Conservation (phyloP, 2,329 filamentous ascomycete genomes). For the Alternaria sp. region DNA sequence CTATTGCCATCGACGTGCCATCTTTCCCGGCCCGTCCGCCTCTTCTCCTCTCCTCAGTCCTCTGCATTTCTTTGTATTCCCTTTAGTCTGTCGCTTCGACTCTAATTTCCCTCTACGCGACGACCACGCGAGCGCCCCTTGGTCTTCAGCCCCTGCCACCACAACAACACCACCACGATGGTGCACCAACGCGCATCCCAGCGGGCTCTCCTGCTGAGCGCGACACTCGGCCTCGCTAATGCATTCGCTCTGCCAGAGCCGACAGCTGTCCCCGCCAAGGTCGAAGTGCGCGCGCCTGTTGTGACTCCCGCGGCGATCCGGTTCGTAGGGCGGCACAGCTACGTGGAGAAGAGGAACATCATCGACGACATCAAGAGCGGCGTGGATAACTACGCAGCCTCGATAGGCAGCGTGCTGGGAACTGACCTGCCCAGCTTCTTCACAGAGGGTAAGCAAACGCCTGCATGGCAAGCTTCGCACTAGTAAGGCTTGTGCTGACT, state of each 20-base stretch:
- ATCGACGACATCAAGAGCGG: conserved; percentile 41
- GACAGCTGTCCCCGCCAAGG: conserved; percentile 37
- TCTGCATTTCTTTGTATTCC: conserved; percentile 4
- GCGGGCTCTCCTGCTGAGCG: conserved; percentile 30
- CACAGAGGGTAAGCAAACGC: conserved; percentile 37
- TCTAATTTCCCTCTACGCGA: neutral
- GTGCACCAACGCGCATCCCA: conserved; percentile 17
- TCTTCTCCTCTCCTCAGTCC: neutral
- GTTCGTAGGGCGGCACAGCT: conserved; percentile 42
- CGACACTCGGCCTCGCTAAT: conserved; percentile 25
- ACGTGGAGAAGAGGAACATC: conserved; percentile 41
- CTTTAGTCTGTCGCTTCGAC: conserved; percentile 17
- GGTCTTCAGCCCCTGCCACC: neutral
- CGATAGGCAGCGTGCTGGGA: conserved; percentile 43
- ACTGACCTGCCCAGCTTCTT: conserved; percentile 46
- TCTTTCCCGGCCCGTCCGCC: neutral
- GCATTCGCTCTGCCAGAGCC: conserved; percentile 42
- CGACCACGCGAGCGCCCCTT: conserved; percentile 4
- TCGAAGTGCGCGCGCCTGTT: conserved; percentile 37
- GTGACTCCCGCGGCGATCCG: conserved; percentile 43
- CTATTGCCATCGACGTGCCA: neutral
- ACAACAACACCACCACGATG: conserved; percentile 18
- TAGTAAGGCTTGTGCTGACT: conserved; percentile 29
- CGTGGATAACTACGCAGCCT: conserved; percentile 36
- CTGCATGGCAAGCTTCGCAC: conserved; percentile 1